Evolutionary conservation across 2,329 filamentous ascomycete species (phyloP), one percentile per base, ranked within the genome.

Genomic region (Epicoccum nigrum): DNA sequence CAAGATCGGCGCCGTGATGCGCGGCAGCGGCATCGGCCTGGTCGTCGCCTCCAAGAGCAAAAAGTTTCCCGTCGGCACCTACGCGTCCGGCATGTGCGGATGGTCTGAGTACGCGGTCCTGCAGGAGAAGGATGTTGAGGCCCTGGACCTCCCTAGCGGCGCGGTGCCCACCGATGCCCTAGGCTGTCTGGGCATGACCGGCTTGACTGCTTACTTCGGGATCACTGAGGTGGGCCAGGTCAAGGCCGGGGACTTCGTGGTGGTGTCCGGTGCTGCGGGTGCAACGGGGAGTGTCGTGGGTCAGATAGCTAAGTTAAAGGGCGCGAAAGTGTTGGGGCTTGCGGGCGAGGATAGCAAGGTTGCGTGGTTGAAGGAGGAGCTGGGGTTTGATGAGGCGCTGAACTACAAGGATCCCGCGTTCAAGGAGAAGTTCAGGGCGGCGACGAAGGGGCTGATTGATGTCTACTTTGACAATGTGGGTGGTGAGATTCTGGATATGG

Each of bases 261-360:
- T 92, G 7, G 86, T 93, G 0, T 88, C 85, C 7, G 89, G 88
- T 6, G 89, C 89, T 1, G 89, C 89, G 0, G 89, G 89, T 2
- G 89, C 89, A 0, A 92, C 89, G 0, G 89, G 89, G 1, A 87
- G 83, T 64, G 83, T 92, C 1, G 89, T 84, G 0, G 88, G 87
- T 0, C 89, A 93, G 74, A 90, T 92, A 59, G 87, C 88, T 15
- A 91, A 90, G 77, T 74, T 90, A 45, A 84, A 85, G 71, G 89
- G 77, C 1, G 77, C 73, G 51, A 75, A 63, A 51, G 78, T 83
- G 3, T 65, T 83, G 17, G 81, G 81, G 4, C 76, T 83, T 51
- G 78, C 81, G 0, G 80, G 81, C 1, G 74, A 74, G 3, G 79
- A 82, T 42, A 78, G 76, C 21, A 83, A 83, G 65, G 82, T 81